phyloP scores from a whole-genome alignment of 805 yeast genomes.

The Spathaspora gorwiae region DNA sequence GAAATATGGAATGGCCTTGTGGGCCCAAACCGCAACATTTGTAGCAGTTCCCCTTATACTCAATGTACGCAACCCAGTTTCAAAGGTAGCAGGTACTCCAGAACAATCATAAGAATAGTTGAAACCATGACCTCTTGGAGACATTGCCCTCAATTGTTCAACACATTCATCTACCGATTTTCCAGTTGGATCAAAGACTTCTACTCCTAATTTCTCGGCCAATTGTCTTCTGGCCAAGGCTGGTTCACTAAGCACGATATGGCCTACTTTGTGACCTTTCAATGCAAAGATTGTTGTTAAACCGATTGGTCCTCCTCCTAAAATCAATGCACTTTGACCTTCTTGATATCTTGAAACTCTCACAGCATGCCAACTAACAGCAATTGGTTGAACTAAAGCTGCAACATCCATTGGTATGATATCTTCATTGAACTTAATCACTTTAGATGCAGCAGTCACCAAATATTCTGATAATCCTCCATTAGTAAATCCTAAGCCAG shows the following conservation, averaged over 20 bases:
- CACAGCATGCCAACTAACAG: slow-evolving; percentile 60
- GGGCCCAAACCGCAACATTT: slow-evolving; percentile 65
- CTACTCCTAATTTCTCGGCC: slow-evolving; percentile 48
- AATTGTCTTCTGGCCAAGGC: slow-evolving; percentile 52
- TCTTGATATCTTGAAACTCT: slow-evolving; percentile 35
- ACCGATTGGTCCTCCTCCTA: slow-evolving; percentile 67
- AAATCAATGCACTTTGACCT: slow-evolving; percentile 47
- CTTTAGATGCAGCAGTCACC: slow-evolving; percentile 38
- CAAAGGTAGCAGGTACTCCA: slow-evolving; percentile 50
- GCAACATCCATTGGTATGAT: slow-evolving; percentile 40
- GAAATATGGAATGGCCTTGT: slow-evolving; percentile 41
- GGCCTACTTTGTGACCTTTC: slow-evolving; percentile 34
- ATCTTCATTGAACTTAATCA: slow-evolving; percentile 37
- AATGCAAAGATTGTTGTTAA: slow-evolving; percentile 52
- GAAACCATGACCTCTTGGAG: slow-evolving; percentile 44
- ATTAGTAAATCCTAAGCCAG: slow-evolving; percentile 52
- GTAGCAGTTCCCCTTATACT: slow-evolving; percentile 54
- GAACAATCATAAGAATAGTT: slow-evolving; percentile 51
- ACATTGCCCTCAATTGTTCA: slow-evolving; percentile 29
- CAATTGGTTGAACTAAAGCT: slow-evolving; percentile 53
- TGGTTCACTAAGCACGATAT: slow-evolving; percentile 56
- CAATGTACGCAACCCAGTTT: slow-evolving; percentile 46
- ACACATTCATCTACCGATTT: slow-evolving; percentile 33
- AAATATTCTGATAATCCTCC: slow-evolving; percentile 53
- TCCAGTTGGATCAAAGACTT: slow-evolving; percentile 45